Conservation (phyloP, 2,329 filamentous ascomycete genomes). For the Leptoxyphium fumago region DNA sequence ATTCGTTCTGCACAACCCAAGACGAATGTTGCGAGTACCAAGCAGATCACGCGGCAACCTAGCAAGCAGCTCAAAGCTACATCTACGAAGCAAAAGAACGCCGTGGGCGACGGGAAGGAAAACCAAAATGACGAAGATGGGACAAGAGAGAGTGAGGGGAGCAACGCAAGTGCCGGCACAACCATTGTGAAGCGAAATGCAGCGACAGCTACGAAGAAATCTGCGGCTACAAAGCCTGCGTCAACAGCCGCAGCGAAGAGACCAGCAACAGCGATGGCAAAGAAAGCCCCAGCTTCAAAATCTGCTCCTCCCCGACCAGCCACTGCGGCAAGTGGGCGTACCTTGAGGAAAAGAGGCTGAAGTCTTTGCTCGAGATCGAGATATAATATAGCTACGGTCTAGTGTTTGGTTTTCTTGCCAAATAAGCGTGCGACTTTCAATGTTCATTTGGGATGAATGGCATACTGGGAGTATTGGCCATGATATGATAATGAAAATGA, state of each 20-base stretch:
- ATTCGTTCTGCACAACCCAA: constrained; percentile 1
- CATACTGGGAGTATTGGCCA: no score
- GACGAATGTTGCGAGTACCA: not conserved
- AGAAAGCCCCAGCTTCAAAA: constrained; percentile 10
- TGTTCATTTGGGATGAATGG: no score
- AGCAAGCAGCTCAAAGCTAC: constrained; percentile 1
- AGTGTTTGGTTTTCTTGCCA: no score
- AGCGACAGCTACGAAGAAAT: constrained; percentile 31
- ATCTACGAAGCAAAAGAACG: constrained; percentile 4
- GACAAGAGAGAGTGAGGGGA: constrained; percentile 28
- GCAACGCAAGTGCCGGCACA: constrained; percentile 45
- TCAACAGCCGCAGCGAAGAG: constrained; percentile 29
- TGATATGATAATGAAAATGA: no score
- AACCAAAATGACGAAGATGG: not conserved
- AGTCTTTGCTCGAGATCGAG: not conserved
- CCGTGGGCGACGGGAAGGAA: constrained; percentile 14
- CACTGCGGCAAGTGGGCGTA: constrained; percentile 6
- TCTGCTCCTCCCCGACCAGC: constrained; percentile 4
- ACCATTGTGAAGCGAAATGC: constrained; percentile 46
- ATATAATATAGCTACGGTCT: no score
- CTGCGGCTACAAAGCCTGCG: constrained; percentile 24
- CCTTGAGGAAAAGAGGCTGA: constrained; percentile 19
- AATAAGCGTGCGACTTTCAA: no score
- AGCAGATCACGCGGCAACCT: not conserved
- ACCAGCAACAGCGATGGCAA: constrained; percentile 12